Evolutionary conservation across 176 grass and related monocot genomes (phyloP).

Genomic region (Neostapfia colusana): DNA sequence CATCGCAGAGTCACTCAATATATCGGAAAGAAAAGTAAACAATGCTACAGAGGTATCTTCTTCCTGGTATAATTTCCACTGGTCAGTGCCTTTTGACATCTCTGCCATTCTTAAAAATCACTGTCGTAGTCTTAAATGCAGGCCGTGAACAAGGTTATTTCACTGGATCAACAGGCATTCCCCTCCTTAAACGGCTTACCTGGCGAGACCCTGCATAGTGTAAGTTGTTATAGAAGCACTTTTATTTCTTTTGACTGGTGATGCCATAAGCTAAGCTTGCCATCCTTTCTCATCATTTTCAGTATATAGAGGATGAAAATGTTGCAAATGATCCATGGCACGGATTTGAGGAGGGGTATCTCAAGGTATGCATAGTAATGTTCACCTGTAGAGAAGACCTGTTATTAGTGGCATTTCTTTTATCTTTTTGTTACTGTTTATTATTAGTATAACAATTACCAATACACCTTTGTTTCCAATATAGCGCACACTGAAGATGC

Average conservation of each 20-base stretch:
- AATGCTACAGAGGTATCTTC: slow-evolving; percentile 69
- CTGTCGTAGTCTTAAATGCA: slow-evolving; percentile 44
- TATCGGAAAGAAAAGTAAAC: slow-evolving; percentile 74
- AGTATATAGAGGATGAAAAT: slow-evolving; percentile 81
- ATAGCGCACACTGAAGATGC: neutral
- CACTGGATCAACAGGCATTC: slow-evolving; percentile 86
- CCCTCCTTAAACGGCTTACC: slow-evolving; percentile 69
- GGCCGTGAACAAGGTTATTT: slow-evolving; percentile 77
- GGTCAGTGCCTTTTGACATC: slow-evolving; percentile 36
- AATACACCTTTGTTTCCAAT: no score
- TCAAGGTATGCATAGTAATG: slow-evolving; percentile 63
- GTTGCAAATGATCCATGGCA: slow-evolving; percentile 84
- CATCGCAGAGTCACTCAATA: slow-evolving; percentile 71
- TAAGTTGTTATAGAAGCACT: slow-evolving; percentile 41
- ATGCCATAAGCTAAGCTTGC: slow-evolving; percentile 2
- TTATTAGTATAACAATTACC: neutral
- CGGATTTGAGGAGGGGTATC: slow-evolving; percentile 70
- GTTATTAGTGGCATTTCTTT: neutral
- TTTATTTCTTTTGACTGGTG: neutral
- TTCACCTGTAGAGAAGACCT: slow-evolving; percentile 4
- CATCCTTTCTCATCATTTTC: slow-evolving; percentile 2
- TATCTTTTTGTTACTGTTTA: neutral
- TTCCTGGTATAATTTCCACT: neutral
- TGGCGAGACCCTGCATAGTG: slow-evolving; percentile 81
- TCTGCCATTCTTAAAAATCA: slow-evolving; percentile 29